Conservation (phyloP, 768 basidiomycete genomes). For the Hypholoma sublateritium region DNA sequence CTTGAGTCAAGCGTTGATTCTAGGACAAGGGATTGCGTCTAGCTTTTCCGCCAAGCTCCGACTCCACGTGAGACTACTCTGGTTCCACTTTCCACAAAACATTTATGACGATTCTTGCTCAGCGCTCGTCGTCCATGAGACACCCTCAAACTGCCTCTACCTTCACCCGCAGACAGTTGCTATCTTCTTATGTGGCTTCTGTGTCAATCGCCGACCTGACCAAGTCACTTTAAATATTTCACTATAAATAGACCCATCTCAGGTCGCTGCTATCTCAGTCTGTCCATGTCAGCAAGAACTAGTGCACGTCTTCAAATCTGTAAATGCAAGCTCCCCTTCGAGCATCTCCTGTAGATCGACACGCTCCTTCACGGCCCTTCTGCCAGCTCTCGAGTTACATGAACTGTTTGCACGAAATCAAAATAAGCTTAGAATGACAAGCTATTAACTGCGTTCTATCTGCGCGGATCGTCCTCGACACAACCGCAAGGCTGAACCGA, state of each 20-base stretch:
- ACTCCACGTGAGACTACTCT: slow-evolving; percentile 2
- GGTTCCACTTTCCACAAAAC: background rate
- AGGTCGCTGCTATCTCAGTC: too few relatives aligned
- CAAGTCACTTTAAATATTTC: background rate
- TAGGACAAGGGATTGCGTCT: background rate
- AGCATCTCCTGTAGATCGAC: too few relatives aligned
- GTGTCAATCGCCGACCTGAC: background rate
- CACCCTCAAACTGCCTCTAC: background rate
- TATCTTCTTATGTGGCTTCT: background rate
- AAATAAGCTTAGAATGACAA: too few relatives aligned
- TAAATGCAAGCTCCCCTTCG: too few relatives aligned
- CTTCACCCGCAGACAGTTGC: background rate
- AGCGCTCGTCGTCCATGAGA: too few relatives aligned
- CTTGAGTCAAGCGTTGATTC: background rate
- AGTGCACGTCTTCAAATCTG: too few relatives aligned
- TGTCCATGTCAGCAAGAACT: too few relatives aligned
- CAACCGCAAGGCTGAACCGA: too few relatives aligned
- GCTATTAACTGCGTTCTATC: background rate
- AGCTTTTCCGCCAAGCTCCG: slow-evolving; percentile 1
- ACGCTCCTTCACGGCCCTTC: too few relatives aligned
- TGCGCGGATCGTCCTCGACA: background rate
- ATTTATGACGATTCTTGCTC: background rate
- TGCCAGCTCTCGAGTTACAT: too few relatives aligned
- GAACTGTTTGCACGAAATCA: too few relatives aligned
- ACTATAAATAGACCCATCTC: background rate